Base-by-base conservation (phyloP, 257 asterid species). In the Paraleonurus japonicus region DNA sequence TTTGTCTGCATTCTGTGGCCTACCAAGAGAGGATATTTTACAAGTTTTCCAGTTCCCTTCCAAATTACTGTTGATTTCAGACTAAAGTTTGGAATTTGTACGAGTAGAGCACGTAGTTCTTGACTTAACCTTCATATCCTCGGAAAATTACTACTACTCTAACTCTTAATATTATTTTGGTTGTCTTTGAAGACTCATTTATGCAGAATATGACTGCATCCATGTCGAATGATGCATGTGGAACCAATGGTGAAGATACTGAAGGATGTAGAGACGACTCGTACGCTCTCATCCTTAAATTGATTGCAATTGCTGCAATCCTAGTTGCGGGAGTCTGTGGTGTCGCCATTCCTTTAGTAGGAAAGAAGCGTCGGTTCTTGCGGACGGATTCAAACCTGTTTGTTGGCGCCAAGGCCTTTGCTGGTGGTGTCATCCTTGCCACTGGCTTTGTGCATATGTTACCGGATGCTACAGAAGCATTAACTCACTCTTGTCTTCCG, bases 381-480 rank as follows among this genome's bases (percentile, higher is more conserved):
- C 76, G 81, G 26, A 89, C 93, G 0, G 99, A 92, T 74, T 82
- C 98, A 75, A 92, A 88, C 77, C 79, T 89, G 58, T 95, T 92
- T 55, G 90, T 89, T 3, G 81, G 82, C n/a, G 88, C 95, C 76
- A 95, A 95, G 76, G 93, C 98, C 67, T 92, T 89, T 70, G 98
- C 99, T 3, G 99, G 92, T 7, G 99, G 99, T 12, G 99, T 95
- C 55, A 95, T 95, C 81, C 97, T 95, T 0, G 96, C 99, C 73
- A 95, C 99, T 0, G 99, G 99, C 1, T 92, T 95, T 26, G 99
- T 95, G 54, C 99, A 95, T 86, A 92, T 95, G 87, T 74, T 95
- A 69, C 98, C 99, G 0, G 98, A 90, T 55, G 99, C 90, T 54
- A 92, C 95, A 0, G 59, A 78, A 43, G 76, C 95, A 1, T 76